A percentile compares a stretch with the other conserved stretches of the same genome.
phyloP scores from a whole-genome alignment of 140 eudicot species.

The Senecio squalidus region DNA sequence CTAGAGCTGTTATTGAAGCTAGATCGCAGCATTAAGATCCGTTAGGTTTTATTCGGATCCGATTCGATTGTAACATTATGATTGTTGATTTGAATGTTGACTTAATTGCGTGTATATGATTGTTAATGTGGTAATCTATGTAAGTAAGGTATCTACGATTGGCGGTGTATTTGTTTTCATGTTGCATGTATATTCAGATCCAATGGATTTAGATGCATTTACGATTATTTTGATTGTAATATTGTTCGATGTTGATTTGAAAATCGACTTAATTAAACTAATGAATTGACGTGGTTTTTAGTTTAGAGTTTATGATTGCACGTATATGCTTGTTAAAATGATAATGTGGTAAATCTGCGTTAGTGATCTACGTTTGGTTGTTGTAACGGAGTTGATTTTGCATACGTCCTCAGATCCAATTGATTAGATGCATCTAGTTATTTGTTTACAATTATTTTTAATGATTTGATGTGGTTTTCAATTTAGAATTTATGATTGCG shows the following conservation, averaged over 20 bases:
- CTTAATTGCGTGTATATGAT: no score
- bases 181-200: no score
- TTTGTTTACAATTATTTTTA: no score
- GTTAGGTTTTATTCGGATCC: neutral
- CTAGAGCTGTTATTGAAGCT: neutral
- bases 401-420: constrained; percentile 14
- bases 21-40: constrained; percentile 5
- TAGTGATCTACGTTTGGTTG: neutral
- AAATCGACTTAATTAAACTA: neutral
- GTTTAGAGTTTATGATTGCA: neutral
- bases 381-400: constrained; percentile 7
- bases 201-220: no score
- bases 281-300: constrained; percentile 1
- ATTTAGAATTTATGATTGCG: no score
- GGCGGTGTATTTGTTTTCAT: no score
- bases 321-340: no score
- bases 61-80: neutral
- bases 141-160: no score
- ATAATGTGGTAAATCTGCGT: constrained; percentile 1
- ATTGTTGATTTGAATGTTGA: neutral
- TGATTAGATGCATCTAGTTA: neutral
- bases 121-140: no score
- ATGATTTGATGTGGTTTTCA: no score
- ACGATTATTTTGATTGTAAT: no score
- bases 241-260: no score